Evolutionary conservation across 805 yeast species (phyloP).

Genomic region (Teunomyces kruisii): DNA sequence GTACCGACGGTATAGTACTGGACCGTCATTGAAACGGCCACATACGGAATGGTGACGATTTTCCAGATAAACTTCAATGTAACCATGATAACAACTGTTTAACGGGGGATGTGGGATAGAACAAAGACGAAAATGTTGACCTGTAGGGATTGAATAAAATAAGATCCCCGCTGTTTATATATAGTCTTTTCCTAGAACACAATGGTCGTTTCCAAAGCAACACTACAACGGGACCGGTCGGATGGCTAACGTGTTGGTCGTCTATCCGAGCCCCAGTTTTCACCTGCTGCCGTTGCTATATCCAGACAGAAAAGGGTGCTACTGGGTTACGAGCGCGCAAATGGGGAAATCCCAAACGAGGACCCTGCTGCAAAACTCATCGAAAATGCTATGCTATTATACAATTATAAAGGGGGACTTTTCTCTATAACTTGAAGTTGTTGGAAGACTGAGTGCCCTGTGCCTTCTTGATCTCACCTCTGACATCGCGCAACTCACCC

Average conservation of each 20-base stretch:
- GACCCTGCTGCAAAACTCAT: not conserved
- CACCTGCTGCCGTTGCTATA: no score
- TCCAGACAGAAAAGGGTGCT: no score
- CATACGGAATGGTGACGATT: constrained; percentile 24
- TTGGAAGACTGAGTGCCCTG: constrained; percentile 28
- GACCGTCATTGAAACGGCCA: constrained; percentile 16
- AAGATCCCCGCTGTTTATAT: no score
- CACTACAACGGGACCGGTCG: no score
- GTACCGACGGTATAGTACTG: constrained; percentile 36
- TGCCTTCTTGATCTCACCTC: constrained; percentile 61
- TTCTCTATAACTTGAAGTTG: constrained; percentile 27
- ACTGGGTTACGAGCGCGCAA: not conserved
- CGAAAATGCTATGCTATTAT: not conserved
- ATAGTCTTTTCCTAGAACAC: no score
- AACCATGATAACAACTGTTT: constrained; percentile 10
- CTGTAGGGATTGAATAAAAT: no score
- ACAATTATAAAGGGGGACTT: constrained; percentile 1
- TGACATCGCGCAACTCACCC: constrained; percentile 73
- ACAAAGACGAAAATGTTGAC: no score
- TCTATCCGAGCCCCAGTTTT: no score
- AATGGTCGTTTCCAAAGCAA: no score
- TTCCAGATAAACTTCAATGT: constrained; percentile 19
- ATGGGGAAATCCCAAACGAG: not conserved
- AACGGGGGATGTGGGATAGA: no score
- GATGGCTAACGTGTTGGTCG: no score